A percentile compares a stretch with the other conserved stretches of the same genome.
These are phyloP conservation scores for Sungouiozyma ichnusensis DNA, from an alignment of 805 yeast genomes.

Conservation along the genomic window DNA sequence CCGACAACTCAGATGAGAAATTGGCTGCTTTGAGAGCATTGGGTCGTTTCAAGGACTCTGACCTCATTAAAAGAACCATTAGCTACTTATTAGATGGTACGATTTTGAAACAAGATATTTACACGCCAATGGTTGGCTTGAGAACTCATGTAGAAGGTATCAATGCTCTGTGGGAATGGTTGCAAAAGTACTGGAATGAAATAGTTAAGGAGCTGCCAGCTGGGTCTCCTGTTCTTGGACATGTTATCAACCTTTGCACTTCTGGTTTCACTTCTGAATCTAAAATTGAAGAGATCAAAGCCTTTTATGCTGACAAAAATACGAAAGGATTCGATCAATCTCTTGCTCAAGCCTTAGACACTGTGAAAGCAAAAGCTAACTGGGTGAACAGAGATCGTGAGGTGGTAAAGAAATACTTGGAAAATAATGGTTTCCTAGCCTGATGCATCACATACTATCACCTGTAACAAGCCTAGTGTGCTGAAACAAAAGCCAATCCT, in stretches of 20 bases:
- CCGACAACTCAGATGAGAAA: conserved; percentile 54
- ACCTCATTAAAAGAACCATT: conserved; percentile 45
- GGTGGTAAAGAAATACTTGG: conserved; percentile 40
- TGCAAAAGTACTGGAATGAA: conserved; percentile 58
- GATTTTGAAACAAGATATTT: conserved; percentile 59
- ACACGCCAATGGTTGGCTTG: conserved; percentile 67
- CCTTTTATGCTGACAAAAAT: conserved; percentile 40
- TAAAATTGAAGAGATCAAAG: conserved; percentile 40
- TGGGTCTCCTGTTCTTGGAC: conserved; percentile 65
- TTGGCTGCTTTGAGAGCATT: conserved; percentile 55
- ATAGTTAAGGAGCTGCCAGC: conserved; percentile 63
- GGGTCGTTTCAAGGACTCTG: conserved; percentile 48
- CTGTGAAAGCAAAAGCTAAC: conserved; percentile 41
- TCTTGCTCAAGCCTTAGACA: conserved; percentile 54
- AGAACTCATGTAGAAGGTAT: conserved; percentile 53
- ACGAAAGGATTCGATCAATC: conserved; percentile 55
- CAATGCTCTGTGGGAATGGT: conserved; percentile 66
- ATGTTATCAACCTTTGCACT: conserved; percentile 53
- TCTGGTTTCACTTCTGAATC: conserved; percentile 48
- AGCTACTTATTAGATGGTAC: conserved; percentile 47
- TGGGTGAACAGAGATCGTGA: conserved; percentile 49
- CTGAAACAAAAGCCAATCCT: too few relatives aligned
- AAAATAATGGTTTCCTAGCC: conserved; percentile 24
- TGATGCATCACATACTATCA: too few relatives aligned
- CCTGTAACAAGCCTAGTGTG: too few relatives aligned